Conservation (phyloP, 768 basidiomycete genomes). For the Kwoniella sp. region DNA sequence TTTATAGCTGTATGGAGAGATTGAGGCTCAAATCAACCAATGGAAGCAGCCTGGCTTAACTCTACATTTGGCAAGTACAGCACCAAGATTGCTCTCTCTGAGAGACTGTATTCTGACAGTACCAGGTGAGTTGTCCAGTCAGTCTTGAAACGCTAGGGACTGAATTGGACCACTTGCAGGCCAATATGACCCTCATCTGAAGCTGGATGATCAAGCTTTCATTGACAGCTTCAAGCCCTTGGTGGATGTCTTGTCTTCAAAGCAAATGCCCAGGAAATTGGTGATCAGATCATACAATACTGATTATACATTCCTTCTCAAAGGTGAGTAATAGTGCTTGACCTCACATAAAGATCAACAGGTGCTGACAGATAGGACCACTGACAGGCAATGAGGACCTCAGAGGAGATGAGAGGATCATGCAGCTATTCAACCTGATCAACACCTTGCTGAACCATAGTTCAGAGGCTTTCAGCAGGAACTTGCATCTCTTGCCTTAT, state of each 20-base stretch:
- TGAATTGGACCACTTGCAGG: slow-evolving; percentile 21
- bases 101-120: slow-evolving; percentile 52
- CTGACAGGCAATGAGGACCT: slow-evolving; percentile 48
- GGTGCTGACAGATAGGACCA: background rate
- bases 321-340: slow-evolving; percentile 35
- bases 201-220: slow-evolving; percentile 52
- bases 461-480: slow-evolving; percentile 48
- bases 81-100: slow-evolving; percentile 46
- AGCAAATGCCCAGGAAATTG: slow-evolving; percentile 50
- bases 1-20: slow-evolving; percentile 45
- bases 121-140: slow-evolving; percentile 39
- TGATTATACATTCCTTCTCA: slow-evolving; percentile 52
- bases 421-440: slow-evolving; percentile 55
- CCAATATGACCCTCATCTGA: slow-evolving; percentile 46
- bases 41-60: slow-evolving; percentile 50
- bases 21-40: slow-evolving; percentile 44
- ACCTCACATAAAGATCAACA: background rate
- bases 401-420: slow-evolving; percentile 54
- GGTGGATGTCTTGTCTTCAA: slow-evolving; percentile 51
- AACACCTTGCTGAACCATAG: slow-evolving; percentile 53
- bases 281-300: slow-evolving; percentile 41
- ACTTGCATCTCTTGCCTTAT: slow-evolving; percentile 51
- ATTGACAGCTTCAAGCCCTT: slow-evolving; percentile 46
- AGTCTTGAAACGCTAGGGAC: background rate
- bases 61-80: slow-evolving; percentile 42